phyloP scores from a whole-genome alignment of 257 asterid species.

The Echites panduratus region DNA sequence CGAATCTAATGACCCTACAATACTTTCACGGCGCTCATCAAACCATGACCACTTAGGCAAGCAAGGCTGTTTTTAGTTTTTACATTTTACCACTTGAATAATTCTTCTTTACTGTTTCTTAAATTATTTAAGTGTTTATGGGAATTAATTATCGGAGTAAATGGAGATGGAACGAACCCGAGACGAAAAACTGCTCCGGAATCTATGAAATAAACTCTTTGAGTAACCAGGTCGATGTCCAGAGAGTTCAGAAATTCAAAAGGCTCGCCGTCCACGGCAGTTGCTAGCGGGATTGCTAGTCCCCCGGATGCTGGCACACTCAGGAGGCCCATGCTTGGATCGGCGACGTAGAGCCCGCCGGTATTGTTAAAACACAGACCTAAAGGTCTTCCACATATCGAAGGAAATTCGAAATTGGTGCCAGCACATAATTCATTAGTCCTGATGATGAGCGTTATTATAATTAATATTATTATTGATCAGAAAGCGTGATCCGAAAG shows the following conservation, averaged over 20 bases:
- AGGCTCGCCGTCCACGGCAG: slow-evolving; percentile 19
- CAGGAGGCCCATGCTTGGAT: slow-evolving; percentile 36
- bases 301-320: slow-evolving; percentile 43
- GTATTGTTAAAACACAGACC: slow-evolving; percentile 43
- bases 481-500: no score
- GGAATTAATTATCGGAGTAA: no score
- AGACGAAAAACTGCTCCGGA: slow-evolving; percentile 27
- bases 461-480: not conserved
- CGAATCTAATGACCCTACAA: no score
- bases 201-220: slow-evolving; percentile 37
- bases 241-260: slow-evolving; percentile 27
- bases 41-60: no score
- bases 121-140: no score
- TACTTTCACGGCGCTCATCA: no score
- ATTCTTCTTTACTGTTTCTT: no score
- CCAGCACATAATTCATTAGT: slow-evolving; percentile 44
- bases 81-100: no score
- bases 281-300: slow-evolving; percentile 20
- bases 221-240: slow-evolving; percentile 29
- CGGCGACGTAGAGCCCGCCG: slow-evolving; percentile 33
- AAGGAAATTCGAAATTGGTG: slow-evolving; percentile 6
- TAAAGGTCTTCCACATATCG: slow-evolving; percentile 39
- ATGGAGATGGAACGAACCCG: not conserved
- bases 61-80: no score
- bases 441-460: slow-evolving; percentile 7